Base-by-base conservation (phyloP, 352 stramenopile genomes). In the Pythium guiyangense region DNA sequence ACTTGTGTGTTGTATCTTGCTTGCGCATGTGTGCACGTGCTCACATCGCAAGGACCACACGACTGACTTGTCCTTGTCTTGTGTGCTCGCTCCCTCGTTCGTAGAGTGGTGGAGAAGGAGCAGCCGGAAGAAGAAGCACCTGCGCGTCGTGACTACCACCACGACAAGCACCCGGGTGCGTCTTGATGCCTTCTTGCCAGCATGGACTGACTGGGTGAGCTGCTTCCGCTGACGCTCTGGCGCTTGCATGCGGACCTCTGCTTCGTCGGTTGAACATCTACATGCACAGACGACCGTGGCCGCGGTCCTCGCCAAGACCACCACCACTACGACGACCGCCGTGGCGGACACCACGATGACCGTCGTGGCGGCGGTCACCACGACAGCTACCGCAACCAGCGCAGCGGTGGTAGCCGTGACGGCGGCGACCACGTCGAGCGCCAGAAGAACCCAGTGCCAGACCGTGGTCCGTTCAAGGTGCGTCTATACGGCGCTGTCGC, bases 381-480 rank as follows among this genome's bases (percentile, higher is more conserved):
- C 26, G 34, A 62, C 25, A 44, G 31, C 34, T 53, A 64, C 52
- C 59, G 43, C 25, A 26, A 47, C 31, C 31, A 37, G 31, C 31
- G 31, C 6, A 45, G 59, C 8, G 52, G 52, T 31, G 57, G 57
- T 34, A 66, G 72, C 51, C 62, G 56, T 37, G 69, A 73, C 47
- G 53, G 62, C 5, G 54, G 45, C 4, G 66, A 54, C 25, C 42
- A 62, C 53, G 39, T 18, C 43, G 70, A 88, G 34, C 79, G 77
- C 26, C 74, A 65, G 11, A 88, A 92, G 76, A 92, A 82, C 47
- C 77, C 84, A 4, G 68, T 94, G 49, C 86, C 86, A 26, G 83
- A 94, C 49, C 67, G 77, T 2, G 71, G 73, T 35, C 86, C 86
- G 27, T 96, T 71, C 77, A 94, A 88, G 68, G 82, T 92, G 39